Conservation (phyloP, 768 basidiomycete species). For the Lanmaoa rubissima region DNA sequence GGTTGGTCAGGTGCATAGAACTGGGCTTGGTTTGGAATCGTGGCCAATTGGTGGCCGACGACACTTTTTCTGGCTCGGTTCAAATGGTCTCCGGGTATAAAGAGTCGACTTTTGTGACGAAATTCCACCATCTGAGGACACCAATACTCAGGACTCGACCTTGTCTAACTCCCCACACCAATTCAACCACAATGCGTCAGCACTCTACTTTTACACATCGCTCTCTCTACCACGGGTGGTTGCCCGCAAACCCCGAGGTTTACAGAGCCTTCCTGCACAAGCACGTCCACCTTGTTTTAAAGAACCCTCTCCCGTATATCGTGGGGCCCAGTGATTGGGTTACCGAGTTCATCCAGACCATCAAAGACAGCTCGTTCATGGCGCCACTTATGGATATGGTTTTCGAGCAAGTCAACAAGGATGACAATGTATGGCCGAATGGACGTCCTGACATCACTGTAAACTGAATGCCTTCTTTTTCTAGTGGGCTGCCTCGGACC, state of each 20-base stretch:
- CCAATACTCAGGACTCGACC: neutral
- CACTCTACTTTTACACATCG: neutral
- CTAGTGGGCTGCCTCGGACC: neutral
- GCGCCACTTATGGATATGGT: neutral
- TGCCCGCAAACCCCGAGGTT: neutral
- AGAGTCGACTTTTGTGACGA: neutral
- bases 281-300: neutral
- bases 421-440: neutral
- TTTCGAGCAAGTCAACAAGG: neutral
- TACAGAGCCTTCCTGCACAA: neutral
- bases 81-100: neutral
- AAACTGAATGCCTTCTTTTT: neutral
- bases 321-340: neutral
- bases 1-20: neutral
- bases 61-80: neutral
- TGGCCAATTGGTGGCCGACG: no score
- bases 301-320: neutral
- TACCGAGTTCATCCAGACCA: neutral
- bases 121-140: neutral
- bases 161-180: neutral
- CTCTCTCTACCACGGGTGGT: conserved; percentile 2
- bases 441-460: neutral
- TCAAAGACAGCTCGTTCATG: neutral
- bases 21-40: neutral
- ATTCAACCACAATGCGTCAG: neutral